Evolutionary conservation across 2,329 filamentous ascomycete species (phyloP).

Genomic region (Didymella arachidicola): DNA sequence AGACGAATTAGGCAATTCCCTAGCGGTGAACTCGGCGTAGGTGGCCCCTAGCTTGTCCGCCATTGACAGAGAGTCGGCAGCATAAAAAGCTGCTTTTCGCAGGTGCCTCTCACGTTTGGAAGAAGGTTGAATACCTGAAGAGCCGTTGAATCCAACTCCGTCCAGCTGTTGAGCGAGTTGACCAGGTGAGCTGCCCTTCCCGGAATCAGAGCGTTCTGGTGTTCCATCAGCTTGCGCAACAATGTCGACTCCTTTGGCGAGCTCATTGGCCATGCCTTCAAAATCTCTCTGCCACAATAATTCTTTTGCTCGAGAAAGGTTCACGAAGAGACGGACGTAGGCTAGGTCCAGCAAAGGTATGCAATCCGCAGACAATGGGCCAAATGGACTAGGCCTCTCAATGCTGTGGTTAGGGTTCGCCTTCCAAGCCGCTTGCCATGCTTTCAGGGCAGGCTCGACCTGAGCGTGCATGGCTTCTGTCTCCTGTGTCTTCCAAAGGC

Average conservation of each 20-base stretch:
- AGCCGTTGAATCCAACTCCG: constrained; percentile 44
- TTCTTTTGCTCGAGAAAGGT: constrained; percentile 90
- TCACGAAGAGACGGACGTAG: constrained; percentile 91
- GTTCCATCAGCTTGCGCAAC: constrained; percentile 74
- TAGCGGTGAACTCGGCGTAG: constrained; percentile 81
- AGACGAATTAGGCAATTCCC: constrained; percentile 87
- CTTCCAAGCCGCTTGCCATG: constrained; percentile 93
- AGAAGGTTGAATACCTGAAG: constrained; percentile 50
- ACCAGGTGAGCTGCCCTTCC: constrained; percentile 35
- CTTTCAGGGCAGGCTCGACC: constrained; percentile 90
- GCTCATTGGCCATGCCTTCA: constrained; percentile 87
- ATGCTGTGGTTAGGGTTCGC: constrained; percentile 84
- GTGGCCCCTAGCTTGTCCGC: constrained; percentile 85
- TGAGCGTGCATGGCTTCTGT: constrained; percentile 96
- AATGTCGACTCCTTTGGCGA: constrained; percentile 79
- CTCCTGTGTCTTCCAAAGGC: constrained; percentile 89
- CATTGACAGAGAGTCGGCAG: constrained; percentile 88
- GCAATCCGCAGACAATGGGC: constrained; percentile 86
- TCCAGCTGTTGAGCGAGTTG: constrained; percentile 34
- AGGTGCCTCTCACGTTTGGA: constrained; percentile 85
- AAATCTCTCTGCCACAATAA: constrained; percentile 94
- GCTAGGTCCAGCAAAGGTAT: constrained; percentile 91
- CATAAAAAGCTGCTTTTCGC: constrained; percentile 93
- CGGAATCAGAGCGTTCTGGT: constrained; percentile 53
- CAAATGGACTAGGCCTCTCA: constrained; percentile 84